Conservation (phyloP, 1,284 basidiomycete genomes). For the Fomes fomentarius region DNA sequence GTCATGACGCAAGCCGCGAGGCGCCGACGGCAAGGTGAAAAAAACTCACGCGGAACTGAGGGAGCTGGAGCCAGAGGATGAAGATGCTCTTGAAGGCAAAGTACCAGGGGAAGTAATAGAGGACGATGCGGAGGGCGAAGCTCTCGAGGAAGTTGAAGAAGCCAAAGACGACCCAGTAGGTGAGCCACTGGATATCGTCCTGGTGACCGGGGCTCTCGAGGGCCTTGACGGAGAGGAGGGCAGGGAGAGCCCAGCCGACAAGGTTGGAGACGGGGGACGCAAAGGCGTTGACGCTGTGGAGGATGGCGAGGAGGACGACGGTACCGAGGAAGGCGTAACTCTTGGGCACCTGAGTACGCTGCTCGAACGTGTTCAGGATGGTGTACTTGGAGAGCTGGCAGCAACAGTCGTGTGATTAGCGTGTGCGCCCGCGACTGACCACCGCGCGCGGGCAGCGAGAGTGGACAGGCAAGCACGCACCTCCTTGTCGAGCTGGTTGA, state of each 20-base stretch:
- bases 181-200: conserved; percentile 88
- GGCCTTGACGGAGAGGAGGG: conserved; percentile 86
- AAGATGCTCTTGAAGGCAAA: conserved; percentile 89
- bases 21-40: conserved; percentile 5
- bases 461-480: conserved; percentile 44
- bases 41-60: conserved; percentile 73
- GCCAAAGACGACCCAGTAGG: conserved; percentile 87
- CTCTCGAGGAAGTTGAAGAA: conserved; percentile 87
- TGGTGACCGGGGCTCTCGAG: conserved; percentile 73
- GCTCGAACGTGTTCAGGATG: conserved; percentile 81
- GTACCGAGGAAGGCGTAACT: conserved; percentile 85
- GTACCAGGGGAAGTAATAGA: conserved; percentile 90
- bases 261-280: conserved; percentile 84
- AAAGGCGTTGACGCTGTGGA: conserved; percentile 83
- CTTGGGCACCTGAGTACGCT: conserved; percentile 92
- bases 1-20: conserved; percentile 15
- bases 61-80: conserved; percentile 87
- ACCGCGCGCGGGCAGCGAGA: neutral
- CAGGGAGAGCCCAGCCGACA: conserved; percentile 83
- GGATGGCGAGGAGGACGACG: conserved; percentile 62
- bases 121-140: conserved; percentile 71
- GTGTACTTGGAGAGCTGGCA: conserved; percentile 90
- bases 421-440: neutral
- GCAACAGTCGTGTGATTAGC: conserved; percentile 24
- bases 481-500: conserved; percentile 92